phyloP scores from a whole-genome alignment of 2,329 filamentous ascomycete genomes.

The Balansia obtecta region DNA sequence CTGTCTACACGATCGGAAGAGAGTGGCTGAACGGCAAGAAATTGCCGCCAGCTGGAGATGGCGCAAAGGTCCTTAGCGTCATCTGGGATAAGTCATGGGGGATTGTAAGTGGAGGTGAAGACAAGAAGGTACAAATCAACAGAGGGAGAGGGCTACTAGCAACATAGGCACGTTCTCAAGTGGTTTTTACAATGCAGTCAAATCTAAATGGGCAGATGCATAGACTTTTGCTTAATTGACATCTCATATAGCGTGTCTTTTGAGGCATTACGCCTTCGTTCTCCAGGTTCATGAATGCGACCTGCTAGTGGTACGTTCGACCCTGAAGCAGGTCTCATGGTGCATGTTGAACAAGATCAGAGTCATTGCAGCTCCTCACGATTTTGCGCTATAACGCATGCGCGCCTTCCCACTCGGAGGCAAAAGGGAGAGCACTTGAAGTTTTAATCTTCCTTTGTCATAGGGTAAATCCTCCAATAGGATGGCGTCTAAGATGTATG shows the following conservation, averaged over 20 bases:
- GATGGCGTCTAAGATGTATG: constrained; percentile 47
- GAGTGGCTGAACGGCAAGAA: constrained; percentile 57
- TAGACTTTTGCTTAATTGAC: not conserved
- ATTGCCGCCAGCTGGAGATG: constrained; percentile 60
- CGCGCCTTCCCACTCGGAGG: constrained; percentile 9
- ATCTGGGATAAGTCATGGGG: constrained; percentile 78
- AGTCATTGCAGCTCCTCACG: constrained; percentile 11
- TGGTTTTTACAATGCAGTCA: not conserved
- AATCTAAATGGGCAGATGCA: not conserved
- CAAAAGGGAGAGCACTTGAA: constrained; percentile 29
- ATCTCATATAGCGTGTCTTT: not conserved
- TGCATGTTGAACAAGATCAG: not conserved
- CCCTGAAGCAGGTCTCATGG: not conserved
- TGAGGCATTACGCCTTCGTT: not conserved
- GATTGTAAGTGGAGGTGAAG: constrained; percentile 84
- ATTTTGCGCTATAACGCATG: constrained; percentile 16
- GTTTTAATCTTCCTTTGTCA: constrained; percentile 30
- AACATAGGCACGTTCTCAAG: constrained; percentile 14
- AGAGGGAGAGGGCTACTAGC: constrained; percentile 42
- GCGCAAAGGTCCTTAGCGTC: constrained; percentile 81
- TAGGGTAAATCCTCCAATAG: constrained; percentile 37
- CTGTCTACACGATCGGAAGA: constrained; percentile 63
- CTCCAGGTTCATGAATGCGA: too few species aligned
- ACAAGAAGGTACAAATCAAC: constrained; percentile 91
- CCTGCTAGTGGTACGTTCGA: too few species aligned